Evolutionary conservation across 805 yeast genomes (phyloP).

Genomic region (Wickerhamiella parazyma): DNA sequence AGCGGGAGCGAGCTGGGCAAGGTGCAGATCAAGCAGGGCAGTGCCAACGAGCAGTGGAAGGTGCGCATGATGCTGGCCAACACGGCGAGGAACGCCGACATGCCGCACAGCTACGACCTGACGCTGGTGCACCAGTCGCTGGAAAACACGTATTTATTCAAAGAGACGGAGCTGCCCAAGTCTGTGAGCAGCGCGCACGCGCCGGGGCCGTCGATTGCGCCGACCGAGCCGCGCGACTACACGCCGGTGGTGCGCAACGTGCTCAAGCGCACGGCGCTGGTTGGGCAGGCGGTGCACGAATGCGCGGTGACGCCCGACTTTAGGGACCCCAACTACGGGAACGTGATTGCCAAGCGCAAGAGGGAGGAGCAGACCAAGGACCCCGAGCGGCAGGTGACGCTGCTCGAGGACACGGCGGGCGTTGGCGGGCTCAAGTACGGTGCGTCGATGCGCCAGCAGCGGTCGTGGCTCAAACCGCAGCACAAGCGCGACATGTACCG

Average conservation of each 20-base stretch:
- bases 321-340: conserved; percentile 53
- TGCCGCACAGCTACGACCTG: conserved; percentile 79
- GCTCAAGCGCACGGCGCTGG: conserved; percentile 72
- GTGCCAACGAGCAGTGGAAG: conserved; percentile 17
- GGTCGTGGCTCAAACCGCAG: conserved; percentile 14
- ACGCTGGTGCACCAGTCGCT: conserved; percentile 66
- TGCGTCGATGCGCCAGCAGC: conserved; percentile 25
- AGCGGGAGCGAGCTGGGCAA: conserved; percentile 67
- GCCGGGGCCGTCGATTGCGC: background rate
- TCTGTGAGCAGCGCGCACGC: conserved; percentile 19
- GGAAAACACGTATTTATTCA: conserved; percentile 72
- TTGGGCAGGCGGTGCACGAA: conserved; percentile 85
- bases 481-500: conserved; percentile 24
- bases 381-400: conserved; percentile 46
- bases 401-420: conserved; percentile 71
- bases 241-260: conserved; percentile 26
- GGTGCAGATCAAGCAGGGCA: conserved; percentile 44
- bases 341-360: conserved; percentile 46
- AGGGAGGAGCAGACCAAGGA: conserved; percentile 29
- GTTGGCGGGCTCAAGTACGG: conserved; percentile 32
- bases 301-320: conserved; percentile 76
- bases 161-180: conserved; percentile 57
- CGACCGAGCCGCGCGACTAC: conserved; percentile 8
- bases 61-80: conserved; percentile 29
- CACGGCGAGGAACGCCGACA: conserved; percentile 32